Evolutionary conservation across 257 asterid genomes (phyloP).

Genomic region (Plantago elongata): DNA sequence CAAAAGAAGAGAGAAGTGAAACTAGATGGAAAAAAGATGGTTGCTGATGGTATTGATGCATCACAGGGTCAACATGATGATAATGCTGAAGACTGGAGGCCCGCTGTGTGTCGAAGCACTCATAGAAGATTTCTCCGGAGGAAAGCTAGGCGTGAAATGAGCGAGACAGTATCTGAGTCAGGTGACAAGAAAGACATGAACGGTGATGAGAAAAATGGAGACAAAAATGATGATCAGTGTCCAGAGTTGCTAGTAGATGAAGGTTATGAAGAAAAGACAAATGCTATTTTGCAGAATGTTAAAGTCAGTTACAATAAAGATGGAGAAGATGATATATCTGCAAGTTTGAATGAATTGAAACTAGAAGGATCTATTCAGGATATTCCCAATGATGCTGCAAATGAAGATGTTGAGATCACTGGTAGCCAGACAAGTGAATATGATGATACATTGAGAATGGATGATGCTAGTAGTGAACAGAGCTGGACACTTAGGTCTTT

Average conservation of each 20-base stretch:
- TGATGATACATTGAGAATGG: slow-evolving; percentile 36
- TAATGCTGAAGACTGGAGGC: slow-evolving; percentile 70
- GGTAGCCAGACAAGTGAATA: slow-evolving; percentile 45
- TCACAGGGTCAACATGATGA: slow-evolving; percentile 68
- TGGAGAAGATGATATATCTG: slow-evolving; percentile 40
- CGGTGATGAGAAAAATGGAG: slow-evolving; percentile 35
- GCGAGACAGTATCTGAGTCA: slow-evolving; percentile 34
- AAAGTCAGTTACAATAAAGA: slow-evolving; percentile 16
- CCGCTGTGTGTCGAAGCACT: slow-evolving; percentile 92
- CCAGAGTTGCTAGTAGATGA: slow-evolving; percentile 45
- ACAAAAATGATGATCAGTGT: slow-evolving; percentile 35
- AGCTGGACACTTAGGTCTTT: slow-evolving; percentile 88
- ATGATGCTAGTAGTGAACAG: slow-evolving; percentile 84
- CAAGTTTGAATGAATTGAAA: slow-evolving; percentile 45
- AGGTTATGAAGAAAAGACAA: slow-evolving; percentile 31
- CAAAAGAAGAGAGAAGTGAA: slow-evolving; percentile 62
- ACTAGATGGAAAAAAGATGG: slow-evolving; percentile 76
- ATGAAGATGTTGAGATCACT: slow-evolving; percentile 23
- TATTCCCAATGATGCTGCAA: slow-evolving; percentile 7
- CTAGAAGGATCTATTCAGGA: slow-evolving; percentile 43
- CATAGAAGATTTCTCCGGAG: slow-evolving; percentile 88
- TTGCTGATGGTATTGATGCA: slow-evolving; percentile 88
- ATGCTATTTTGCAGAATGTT: slow-evolving; percentile 21
- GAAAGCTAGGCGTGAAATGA: slow-evolving; percentile 75
- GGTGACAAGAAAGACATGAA: slow-evolving; percentile 34